Conservation (phyloP, 1,284 basidiomycete genomes). For the Mrakiaceae sp. region DNA sequence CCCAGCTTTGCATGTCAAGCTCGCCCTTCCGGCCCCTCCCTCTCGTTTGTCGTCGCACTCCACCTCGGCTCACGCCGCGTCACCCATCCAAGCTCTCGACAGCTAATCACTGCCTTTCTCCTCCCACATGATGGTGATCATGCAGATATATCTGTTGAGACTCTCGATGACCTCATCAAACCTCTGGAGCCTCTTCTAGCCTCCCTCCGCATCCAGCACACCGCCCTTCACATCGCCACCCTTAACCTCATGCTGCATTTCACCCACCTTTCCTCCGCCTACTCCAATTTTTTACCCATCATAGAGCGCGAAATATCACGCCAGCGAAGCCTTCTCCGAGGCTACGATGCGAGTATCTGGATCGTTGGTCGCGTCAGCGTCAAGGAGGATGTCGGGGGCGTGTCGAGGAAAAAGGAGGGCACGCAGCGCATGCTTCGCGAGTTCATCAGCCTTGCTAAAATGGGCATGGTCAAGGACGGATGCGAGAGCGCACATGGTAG, state of each 20-base stretch:
- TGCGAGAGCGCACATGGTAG: slow-evolving; percentile 1
- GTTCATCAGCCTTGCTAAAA: slow-evolving; percentile 9
- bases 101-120: no score
- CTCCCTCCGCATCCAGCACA: slow-evolving; percentile 4
- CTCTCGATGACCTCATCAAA: no score
- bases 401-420: background rate
- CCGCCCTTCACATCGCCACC: slow-evolving; percentile 2
- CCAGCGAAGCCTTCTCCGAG: slow-evolving; percentile 4
- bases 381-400: background rate
- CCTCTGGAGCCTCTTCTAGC: background rate
- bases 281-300: background rate
- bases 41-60: no score
- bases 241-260: slow-evolving; percentile 14
- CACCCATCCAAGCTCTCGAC: no score
- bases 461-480: slow-evolving; percentile 10
- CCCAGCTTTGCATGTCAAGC: slow-evolving; percentile 3
- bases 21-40: background rate
- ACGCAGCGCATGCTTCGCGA: slow-evolving; percentile 3
- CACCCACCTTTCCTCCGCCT: background rate
- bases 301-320: background rate
- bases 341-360: slow-evolving; percentile 9
- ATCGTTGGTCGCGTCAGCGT: slow-evolving; percentile 7
- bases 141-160: no score
- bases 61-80: background rate
- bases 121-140: no score